Evolutionary conservation across 2,329 filamentous ascomycete genomes (phyloP).

Genomic region (Aureobasidium sp.): DNA sequence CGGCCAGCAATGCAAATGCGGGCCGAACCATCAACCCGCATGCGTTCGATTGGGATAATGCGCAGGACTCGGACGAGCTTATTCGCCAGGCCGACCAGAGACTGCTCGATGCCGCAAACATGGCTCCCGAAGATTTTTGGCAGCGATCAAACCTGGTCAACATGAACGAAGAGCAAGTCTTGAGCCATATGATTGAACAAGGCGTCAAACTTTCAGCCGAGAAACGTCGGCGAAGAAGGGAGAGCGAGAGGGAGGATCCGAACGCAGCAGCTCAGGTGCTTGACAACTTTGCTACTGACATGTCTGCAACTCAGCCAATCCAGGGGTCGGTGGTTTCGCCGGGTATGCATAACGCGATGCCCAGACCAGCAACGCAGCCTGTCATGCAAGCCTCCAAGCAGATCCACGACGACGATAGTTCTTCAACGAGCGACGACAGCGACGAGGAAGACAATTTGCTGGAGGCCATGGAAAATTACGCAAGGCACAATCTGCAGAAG

Average conservation of each 20-base stretch:
- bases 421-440: background rate
- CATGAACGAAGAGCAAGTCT: slow-evolving; percentile 12
- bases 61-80: background rate
- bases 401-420: background rate
- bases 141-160: background rate
- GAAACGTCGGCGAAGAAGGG: no score
- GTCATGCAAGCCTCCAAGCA: background rate
- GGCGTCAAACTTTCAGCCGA: background rate
- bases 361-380: slow-evolving; percentile 6
- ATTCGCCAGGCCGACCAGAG: background rate
- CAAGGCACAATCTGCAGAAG: background rate
- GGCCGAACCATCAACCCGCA: background rate
- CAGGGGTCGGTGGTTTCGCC: background rate
- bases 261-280: background rate
- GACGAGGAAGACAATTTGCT: background rate
- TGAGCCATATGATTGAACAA: slow-evolving; percentile 10
- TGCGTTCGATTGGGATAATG: slow-evolving; percentile 3
- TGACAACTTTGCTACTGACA: background rate
- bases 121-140: slow-evolving; percentile 11
- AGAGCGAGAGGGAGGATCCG: background rate
- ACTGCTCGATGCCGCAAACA: background rate
- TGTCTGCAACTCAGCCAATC: background rate
- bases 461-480: background rate
- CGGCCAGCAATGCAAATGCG: background rate
- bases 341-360: background rate